Evolutionary conservation across 163 green algal genomes (phyloP), one percentile per base, ranked within the genome.

Genomic region (Volvox carteri): DNA sequence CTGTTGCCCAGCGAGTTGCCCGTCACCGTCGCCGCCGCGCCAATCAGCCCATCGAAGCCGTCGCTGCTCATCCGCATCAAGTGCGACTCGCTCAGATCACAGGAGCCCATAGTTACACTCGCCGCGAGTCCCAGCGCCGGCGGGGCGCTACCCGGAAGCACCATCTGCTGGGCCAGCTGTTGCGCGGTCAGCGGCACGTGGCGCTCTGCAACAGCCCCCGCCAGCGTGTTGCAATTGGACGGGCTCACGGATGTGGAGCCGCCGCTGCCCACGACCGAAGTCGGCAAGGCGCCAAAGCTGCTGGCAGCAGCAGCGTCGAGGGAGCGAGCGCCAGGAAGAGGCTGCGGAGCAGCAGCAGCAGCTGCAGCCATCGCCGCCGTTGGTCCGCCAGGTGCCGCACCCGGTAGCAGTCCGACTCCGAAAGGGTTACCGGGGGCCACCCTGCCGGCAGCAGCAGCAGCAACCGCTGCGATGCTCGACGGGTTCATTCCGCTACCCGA

Each of bases 1-100:
- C 44, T 48, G 83, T 39, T 19, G 39, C 48, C 48, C 42, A 33
- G 33, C 65, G 41, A 65, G 41, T 23, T 58, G 80, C 1, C 56
- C 37, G 30, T 60, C 18, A 2, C 56, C 37, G 30, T 60, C 18
- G 39, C 54, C 25, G 23, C 56, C 25, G 62, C 33, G 23, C 21
- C 35, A 12, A 39, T 30, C 4, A 87, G 16, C 44, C 30, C 33
- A 52, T 80, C 68, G 7, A 33, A 21, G 23, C 83, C 67, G 39
- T 88, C 83, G 68, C 83, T 88, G 50, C 68, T 62, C 16, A 88
- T 4, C n/a, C 83, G 83, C 68, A 62, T 60, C 9, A 81, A 14
- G n/a, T 56, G 50, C 37, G 50, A n/a, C 25, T 88, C 83, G 50
- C 68, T 62, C 23, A 88, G 83, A 23, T 88, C 83, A 52, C 67